Evolutionary conservation across 768 basidiomycete species (phyloP).

Genomic region (Kwoniella heveanensis): DNA sequence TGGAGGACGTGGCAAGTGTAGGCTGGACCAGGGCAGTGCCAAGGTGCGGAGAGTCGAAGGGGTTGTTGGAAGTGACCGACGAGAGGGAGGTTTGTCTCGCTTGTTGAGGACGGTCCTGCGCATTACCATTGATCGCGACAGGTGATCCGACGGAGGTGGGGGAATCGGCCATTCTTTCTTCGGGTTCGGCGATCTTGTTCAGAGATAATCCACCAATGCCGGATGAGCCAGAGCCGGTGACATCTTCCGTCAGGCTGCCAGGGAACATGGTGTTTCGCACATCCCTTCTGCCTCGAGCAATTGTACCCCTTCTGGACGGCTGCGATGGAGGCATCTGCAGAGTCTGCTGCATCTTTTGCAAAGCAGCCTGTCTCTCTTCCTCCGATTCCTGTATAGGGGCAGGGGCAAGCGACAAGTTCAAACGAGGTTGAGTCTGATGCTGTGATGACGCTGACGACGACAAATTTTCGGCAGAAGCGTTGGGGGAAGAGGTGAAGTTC

Average conservation of each 20-base stretch:
- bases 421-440: slow-evolving; percentile 20
- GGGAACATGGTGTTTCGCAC: slow-evolving; percentile 57
- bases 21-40: slow-evolving; percentile 14
- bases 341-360: slow-evolving; percentile 55
- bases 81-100: slow-evolving; percentile 38
- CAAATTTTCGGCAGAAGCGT: slow-evolving; percentile 31
- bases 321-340: slow-evolving; percentile 52
- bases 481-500: slow-evolving; percentile 34
- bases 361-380: slow-evolving; percentile 54
- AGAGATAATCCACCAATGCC: slow-evolving; percentile 19
- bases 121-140: background rate
- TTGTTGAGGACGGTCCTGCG: slow-evolving; percentile 13
- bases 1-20: slow-evolving; percentile 27
- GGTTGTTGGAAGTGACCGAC: slow-evolving; percentile 45
- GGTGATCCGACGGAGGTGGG: slow-evolving; percentile 9
- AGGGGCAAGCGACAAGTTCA: slow-evolving; percentile 53
- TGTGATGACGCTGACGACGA: slow-evolving; percentile 27
- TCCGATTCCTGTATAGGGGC: slow-evolving; percentile 55
- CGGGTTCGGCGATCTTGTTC: slow-evolving; percentile 14
- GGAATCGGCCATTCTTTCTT: slow-evolving; percentile 15
- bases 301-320: slow-evolving; percentile 37
- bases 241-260: slow-evolving; percentile 26
- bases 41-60: slow-evolving; percentile 48
- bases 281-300: slow-evolving; percentile 56
- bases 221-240: slow-evolving; percentile 24